Base-by-base conservation (phyloP, 352 stramenopile species). In the Globisporangium mamillatum region DNA sequence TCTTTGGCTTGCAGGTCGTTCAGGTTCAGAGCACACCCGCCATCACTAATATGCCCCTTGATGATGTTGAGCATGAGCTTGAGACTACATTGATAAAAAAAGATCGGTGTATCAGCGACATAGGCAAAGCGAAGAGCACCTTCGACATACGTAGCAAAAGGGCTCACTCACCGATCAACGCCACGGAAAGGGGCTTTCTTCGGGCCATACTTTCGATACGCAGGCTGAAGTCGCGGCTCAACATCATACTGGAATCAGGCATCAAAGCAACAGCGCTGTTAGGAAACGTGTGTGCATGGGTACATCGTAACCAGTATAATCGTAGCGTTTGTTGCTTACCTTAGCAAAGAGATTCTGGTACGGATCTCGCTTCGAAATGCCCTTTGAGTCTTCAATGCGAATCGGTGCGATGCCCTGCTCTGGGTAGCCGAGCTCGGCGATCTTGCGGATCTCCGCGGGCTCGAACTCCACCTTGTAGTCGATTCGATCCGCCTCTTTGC, bases 381-480 rank as follows among this genome's bases (percentile, higher is more conserved):
- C 56, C 54, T 78, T 67, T 6, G 80, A 67, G 64, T 88, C 78
- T 44, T 84, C 71, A 55, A 93, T 93, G 46, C 64, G 41, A 65
- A 93, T 90, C n/a, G 78, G 79, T 48, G 75, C 80, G 54, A 93
- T 91, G 65, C 81, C 77, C 56, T 88, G 62, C 7, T 86, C 73
- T 24, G 81, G 75, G 60, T 91, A 90, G 0, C 85, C 85, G 1
- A 54, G 29, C 65, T 90, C 80, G 4, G 82, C 77, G 56, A 89
- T 83, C 63, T 70, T 77, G 55, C 80, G 78, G 36, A 91, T 80
- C 64, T 90, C 82, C 0, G 69, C 55, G 0, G 72, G 71, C 38
- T 93, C 82, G 44, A 93, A 91, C 69, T 93, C 85, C 63, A 93
- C 80, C 70, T 88, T 89, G 72, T 91, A 89, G 74, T 91, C 84